These are phyloP conservation scores for Perkinsus olseni DNA, from an alignment of 169 alveolate species.

Conservation along the genomic window DNA sequence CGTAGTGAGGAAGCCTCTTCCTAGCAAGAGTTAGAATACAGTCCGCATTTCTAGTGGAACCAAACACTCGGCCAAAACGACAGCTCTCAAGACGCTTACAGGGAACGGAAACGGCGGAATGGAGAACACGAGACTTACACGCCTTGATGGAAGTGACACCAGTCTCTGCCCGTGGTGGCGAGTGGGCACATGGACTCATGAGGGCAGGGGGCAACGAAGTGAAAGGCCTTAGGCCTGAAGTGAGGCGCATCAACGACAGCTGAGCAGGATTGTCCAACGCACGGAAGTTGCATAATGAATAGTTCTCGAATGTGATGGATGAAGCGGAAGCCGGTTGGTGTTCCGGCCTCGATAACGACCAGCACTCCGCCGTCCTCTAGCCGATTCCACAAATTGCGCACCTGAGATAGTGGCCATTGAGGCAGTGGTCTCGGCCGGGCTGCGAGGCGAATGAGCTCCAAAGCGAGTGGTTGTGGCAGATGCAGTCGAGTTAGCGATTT, in stretches of 20 bases:
- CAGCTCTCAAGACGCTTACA: too few relatives aligned
- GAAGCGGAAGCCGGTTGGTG: constrained; percentile 80
- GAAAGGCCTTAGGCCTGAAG: background rate
- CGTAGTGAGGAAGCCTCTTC: constrained; percentile 55
- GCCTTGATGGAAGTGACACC: constrained; percentile 32
- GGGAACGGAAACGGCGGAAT: too few relatives aligned
- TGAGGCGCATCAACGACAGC: background rate
- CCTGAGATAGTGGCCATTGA: background rate
- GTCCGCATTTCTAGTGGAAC: too few relatives aligned
- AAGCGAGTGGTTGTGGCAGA: too few relatives aligned
- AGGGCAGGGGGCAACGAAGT: constrained; percentile 50
- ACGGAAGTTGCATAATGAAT: constrained; percentile 59
- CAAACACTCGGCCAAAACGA: too few relatives aligned
- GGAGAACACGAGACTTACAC: background rate
- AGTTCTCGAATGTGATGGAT: constrained; percentile 67
- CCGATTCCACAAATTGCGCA: constrained; percentile 43
- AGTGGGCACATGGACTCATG: constrained; percentile 80
- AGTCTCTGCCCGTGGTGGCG: constrained; percentile 72
- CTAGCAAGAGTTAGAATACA: background rate
- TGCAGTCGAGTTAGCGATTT: too few relatives aligned
- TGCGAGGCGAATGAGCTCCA: background rate
- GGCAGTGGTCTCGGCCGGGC: background rate
- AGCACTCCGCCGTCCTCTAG: constrained; percentile 30
- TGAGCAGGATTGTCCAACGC: constrained; percentile 34
- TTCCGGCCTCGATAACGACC: constrained; percentile 64